These are phyloP conservation scores for Plectosphaerella plurivora DNA, from an alignment of 2,329 filamentous ascomycete species.

Conservation along the genomic window DNA sequence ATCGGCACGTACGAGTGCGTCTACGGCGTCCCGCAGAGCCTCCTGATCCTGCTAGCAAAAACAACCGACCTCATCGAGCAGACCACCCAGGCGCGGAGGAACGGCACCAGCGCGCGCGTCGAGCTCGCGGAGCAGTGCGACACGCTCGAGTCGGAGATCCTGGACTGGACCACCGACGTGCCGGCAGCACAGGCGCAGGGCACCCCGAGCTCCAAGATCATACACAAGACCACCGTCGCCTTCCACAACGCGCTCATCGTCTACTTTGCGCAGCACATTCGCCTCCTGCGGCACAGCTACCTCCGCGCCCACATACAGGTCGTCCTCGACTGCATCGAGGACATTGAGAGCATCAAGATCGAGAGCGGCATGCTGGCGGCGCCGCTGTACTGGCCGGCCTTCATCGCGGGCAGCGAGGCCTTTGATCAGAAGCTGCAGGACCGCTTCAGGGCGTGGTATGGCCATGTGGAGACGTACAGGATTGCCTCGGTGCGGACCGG, in stretches of 20 bases:
- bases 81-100: not conserved
- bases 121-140: slow-evolving; percentile 1
- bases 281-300: slow-evolving; percentile 12
- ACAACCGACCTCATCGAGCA: slow-evolving; percentile 5
- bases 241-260: slow-evolving; percentile 21
- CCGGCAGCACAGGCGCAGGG: not conserved
- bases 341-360: slow-evolving; percentile 15
- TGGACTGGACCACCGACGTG: slow-evolving; percentile 6
- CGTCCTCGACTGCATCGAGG: slow-evolving; percentile 14
- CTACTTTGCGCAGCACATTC: slow-evolving; percentile 16
- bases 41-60: slow-evolving; percentile 7
- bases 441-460: slow-evolving; percentile 15
- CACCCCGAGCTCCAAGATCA: slow-evolving; percentile 6
- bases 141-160: slow-evolving; percentile 6
- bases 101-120: not conserved
- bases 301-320: slow-evolving; percentile 12
- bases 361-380: slow-evolving; percentile 13
- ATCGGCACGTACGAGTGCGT: slow-evolving; percentile 11
- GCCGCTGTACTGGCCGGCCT: slow-evolving; percentile 17
- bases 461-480: slow-evolving; percentile 11
- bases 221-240: slow-evolving; percentile 8
- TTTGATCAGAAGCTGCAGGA: slow-evolving; percentile 13
- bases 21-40: slow-evolving; percentile 12
- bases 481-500: slow-evolving; percentile 17
- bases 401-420: slow-evolving; percentile 16